These are phyloP conservation scores for Candida ponderosae DNA, from an alignment of 805 yeast genomes.

Conservation along the genomic window DNA sequence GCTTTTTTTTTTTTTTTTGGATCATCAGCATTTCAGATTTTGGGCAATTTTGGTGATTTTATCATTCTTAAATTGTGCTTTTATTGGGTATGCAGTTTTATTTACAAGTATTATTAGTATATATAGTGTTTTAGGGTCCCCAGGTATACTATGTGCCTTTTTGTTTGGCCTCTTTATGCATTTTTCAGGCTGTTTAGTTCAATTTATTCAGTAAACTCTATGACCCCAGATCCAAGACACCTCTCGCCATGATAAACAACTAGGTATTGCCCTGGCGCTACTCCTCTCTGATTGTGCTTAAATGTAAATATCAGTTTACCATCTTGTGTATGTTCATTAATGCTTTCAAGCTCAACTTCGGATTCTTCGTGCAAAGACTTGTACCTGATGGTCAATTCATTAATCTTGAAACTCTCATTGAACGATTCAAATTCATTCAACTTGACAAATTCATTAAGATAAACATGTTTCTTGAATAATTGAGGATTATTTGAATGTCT, in stretches of 20 bases:
- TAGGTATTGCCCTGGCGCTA: constrained; percentile 85
- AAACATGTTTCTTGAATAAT: constrained; percentile 39
- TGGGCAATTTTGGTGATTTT: no score
- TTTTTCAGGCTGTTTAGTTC: not conserved
- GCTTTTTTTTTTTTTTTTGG: not conserved
- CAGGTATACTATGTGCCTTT: no score
- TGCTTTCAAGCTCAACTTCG: constrained; percentile 22
- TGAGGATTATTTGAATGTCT: constrained; percentile 54
- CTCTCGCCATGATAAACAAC: constrained; percentile 62
- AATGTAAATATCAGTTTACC: constrained; percentile 30
- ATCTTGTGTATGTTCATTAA: constrained; percentile 7
- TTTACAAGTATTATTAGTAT: no score
- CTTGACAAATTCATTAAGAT: constrained; percentile 29
- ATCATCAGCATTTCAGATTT: no score
- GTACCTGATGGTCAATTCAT: constrained; percentile 46
- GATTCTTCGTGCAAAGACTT: constrained; percentile 65
- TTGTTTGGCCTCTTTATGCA: not conserved
- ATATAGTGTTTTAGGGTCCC: no score
- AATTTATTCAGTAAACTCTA: constrained; percentile 7
- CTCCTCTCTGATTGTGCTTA: constrained; percentile 47
- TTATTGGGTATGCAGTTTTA: no score
- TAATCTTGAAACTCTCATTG: constrained; percentile 3
- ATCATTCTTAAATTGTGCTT: no score
- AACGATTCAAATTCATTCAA: constrained; percentile 2
- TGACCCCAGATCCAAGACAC: constrained; percentile 60